Evolutionary conservation across 306 rosid genomes (phyloP).

Genomic region (Vachellia collinsii): DNA sequence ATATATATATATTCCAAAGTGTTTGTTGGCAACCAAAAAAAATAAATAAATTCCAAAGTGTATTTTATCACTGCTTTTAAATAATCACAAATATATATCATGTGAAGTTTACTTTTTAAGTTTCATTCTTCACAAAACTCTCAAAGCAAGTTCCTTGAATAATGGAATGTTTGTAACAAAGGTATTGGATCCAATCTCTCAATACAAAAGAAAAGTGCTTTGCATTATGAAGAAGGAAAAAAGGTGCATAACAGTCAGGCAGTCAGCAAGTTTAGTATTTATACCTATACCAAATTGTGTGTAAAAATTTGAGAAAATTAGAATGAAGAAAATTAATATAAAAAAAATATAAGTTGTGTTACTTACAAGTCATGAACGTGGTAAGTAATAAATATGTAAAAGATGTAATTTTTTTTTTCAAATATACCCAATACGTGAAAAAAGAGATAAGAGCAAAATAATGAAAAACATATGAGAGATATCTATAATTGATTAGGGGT

Average conservation of each 20-base stretch:
- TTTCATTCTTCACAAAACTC: background rate
- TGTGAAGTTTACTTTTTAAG: too few relatives aligned
- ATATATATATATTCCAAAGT: too few relatives aligned
- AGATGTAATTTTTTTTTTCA: too few relatives aligned
- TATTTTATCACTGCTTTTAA: too few relatives aligned
- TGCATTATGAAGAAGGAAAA: background rate
- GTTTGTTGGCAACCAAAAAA: too few relatives aligned
- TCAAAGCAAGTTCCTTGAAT: conserved; percentile 11
- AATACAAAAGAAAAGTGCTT: background rate
- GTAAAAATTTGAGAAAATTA: background rate
- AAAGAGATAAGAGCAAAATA: too few relatives aligned
- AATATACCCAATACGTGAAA: too few relatives aligned
- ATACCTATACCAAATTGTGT: background rate
- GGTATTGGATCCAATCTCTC: background rate
- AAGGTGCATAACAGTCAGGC: background rate
- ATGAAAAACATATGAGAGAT: too few relatives aligned
- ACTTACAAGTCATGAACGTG: background rate
- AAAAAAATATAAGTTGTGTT: too few relatives aligned
- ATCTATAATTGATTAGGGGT: too few relatives aligned
- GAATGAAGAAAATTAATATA: background rate
- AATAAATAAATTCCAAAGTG: too few relatives aligned
- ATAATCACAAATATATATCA: too few relatives aligned
- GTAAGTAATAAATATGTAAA: background rate
- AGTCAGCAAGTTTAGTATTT: background rate
- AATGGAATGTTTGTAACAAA: background rate